Evolutionary conservation across 768 basidiomycete genomes (phyloP).

Genomic region (Cystobasidiopsis lactophilus): DNA sequence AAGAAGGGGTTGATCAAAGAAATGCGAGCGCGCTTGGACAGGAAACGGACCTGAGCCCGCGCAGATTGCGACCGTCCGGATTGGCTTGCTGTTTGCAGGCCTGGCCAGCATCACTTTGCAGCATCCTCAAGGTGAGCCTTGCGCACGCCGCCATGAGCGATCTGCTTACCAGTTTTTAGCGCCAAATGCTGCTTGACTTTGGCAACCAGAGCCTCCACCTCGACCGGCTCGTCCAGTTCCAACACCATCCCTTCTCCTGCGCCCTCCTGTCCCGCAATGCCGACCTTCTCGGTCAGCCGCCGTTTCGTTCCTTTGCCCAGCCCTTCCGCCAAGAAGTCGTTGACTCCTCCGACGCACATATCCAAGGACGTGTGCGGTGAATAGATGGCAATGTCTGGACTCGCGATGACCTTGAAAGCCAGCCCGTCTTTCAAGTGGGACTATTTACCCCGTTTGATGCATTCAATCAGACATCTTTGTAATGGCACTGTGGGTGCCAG

Average conservation of each 20-base stretch:
- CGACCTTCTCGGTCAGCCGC: neutral
- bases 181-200: constrained; percentile 49
- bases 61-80: constrained; percentile 55
- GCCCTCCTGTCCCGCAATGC: neutral
- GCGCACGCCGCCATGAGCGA: neutral
- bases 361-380: constrained; percentile 76
- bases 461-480: constrained; percentile 54
- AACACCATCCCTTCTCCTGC: neutral
- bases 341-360: constrained; percentile 57
- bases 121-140: neutral
- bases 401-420: no score
- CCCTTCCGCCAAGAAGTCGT: constrained; percentile 59
- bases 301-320: constrained; percentile 12
- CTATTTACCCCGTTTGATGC: constrained; percentile 51
- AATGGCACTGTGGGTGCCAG: constrained; percentile 56
- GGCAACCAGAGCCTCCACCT: constrained; percentile 38
- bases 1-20: neutral
- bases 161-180: constrained; percentile 34
- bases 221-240: constrained; percentile 29
- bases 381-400: constrained; percentile 77
- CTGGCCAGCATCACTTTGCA: neutral
- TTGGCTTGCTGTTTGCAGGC: constrained; percentile 19
- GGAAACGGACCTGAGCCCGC: constrained; percentile 79
- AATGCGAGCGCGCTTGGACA: no score
- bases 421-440: no score